phyloP scores from a whole-genome alignment of 257 asterid species.

The Rubia yunnanensis region DNA sequence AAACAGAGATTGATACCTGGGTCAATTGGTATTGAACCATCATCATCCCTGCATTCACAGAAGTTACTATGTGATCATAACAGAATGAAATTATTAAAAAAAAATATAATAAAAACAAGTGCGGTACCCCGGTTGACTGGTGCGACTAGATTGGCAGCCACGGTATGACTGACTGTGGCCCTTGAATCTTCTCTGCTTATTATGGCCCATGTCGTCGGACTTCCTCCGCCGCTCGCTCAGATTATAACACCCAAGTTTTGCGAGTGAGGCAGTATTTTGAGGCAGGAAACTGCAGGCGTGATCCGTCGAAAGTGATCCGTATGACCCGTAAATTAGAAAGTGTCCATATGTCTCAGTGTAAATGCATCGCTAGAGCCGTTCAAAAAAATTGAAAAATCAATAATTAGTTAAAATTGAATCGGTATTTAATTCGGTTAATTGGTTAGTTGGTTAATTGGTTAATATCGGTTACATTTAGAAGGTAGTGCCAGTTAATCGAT shows the following conservation, averaged over 20 bases:
- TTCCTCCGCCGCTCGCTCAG: neutral
- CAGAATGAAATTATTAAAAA: neutral
- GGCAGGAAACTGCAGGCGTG: too few relatives aligned
- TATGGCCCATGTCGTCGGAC: slow-evolving; percentile 43
- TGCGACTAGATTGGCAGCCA: slow-evolving; percentile 22
- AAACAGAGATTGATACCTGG: slow-evolving; percentile 39
- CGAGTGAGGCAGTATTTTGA: too few relatives aligned
- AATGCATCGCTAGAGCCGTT: too few relatives aligned
- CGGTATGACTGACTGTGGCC: slow-evolving; percentile 36
- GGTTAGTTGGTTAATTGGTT: too few relatives aligned
- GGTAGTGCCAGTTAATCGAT: too few relatives aligned
- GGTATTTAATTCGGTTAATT: too few relatives aligned
- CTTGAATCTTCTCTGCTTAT: slow-evolving; percentile 65
- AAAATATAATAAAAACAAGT: neutral
- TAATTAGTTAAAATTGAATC: too few relatives aligned
- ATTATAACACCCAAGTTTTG: neutral
- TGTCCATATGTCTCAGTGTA: too few relatives aligned
- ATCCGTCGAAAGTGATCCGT: too few relatives aligned
- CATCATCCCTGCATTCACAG: slow-evolving; percentile 44
- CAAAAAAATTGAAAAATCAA: too few relatives aligned
- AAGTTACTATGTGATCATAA: neutral
- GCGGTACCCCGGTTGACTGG: slow-evolving; percentile 33
- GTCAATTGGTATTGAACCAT: slow-evolving; percentile 49
- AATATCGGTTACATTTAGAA: too few relatives aligned
- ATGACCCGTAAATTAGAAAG: too few relatives aligned